Base-by-base conservation (phyloP, 2,329 filamentous ascomycete species). In the Clarireedia sp. region DNA sequence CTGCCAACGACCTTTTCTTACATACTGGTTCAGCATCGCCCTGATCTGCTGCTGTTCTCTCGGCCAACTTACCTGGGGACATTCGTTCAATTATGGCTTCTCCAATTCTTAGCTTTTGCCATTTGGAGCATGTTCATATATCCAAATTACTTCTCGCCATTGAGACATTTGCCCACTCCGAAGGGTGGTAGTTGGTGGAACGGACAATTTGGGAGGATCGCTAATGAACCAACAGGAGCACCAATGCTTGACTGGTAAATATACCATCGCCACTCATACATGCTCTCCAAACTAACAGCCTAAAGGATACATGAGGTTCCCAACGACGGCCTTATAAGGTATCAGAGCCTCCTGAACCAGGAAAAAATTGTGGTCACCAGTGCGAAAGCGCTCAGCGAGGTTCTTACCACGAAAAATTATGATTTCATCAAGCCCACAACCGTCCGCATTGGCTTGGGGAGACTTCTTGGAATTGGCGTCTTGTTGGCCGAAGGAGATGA, bases 401-500 rank as follows among this genome's bases (percentile, higher is more conserved):
- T 90, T 8, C 75, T 90, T 3, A 81, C 83, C 24, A 81, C 79
- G 17, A 85, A 82, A 58, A 82, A 76, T 60, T 90, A 90, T 67
- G 80, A 86, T 41, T 91, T 88, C 61, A 66, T 76, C 45, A 90
- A 89, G 66, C 85, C 86, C 0, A 51, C 63, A 1, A 66, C 75
- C 23, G 62, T 88, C 29, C 73, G 80, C 36, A 71, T 71, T 44
- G 75, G 77, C 1, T 72, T 92, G 3, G 80, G 78, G 1, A 76
- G 81, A 21, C 74, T 90, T 24, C 74, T 92, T 12, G 86, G 89
- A 9, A 72, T 85, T 12, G 87, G 88, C 9, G 73, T 92, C 14
- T 72, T 96, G 38, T 74, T 96, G 10, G 87, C 89, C 2, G 91
- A 96, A 70, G 91, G 91, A n/a, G 88, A 95, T 12, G 88, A 91